phyloP scores from a whole-genome alignment of 2,329 filamentous ascomycete genomes.

The Passalora sequoiae region DNA sequence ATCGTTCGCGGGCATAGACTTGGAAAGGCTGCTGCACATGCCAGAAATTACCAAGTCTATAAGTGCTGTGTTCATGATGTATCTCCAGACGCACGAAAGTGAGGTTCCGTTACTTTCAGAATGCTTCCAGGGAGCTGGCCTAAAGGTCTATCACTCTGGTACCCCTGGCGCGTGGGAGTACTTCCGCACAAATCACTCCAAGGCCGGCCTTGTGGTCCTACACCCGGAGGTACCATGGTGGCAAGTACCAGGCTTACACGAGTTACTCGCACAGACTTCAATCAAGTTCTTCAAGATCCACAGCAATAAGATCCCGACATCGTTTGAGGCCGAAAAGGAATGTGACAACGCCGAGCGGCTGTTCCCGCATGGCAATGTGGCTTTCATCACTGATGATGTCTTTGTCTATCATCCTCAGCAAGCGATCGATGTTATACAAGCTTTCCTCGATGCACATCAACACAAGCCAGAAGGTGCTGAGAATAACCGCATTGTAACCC shows the following conservation, averaged over 20 bases:
- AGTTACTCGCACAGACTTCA: conserved; percentile 29
- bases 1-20: conserved; percentile 11
- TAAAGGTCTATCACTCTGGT: conserved; percentile 25
- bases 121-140: conserved; percentile 16
- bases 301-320: conserved; percentile 20
- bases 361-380: conserved; percentile 38
- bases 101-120: conserved; percentile 23
- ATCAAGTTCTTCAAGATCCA: conserved; percentile 34
- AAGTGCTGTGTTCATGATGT: conserved; percentile 26
- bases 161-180: conserved; percentile 26
- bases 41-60: conserved; percentile 3
- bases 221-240: conserved; percentile 33
- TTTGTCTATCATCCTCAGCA: conserved; percentile 37
- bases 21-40: conserved; percentile 4
- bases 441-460: conserved; percentile 32
- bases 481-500: conserved; percentile 24
- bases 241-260: conserved; percentile 32
- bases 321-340: conserved; percentile 14
- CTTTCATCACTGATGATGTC: conserved; percentile 43
- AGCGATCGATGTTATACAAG: conserved; percentile 35
- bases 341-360: conserved; percentile 25
- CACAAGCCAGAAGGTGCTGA: conserved; percentile 23
- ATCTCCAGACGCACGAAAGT: conserved; percentile 16
- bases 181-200: conserved; percentile 17
- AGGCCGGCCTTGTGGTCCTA: conserved; percentile 22